These are phyloP conservation scores for Rauvolfia tetraphylla DNA, from an alignment of 257 asterid genomes.

Conservation along the genomic window DNA sequence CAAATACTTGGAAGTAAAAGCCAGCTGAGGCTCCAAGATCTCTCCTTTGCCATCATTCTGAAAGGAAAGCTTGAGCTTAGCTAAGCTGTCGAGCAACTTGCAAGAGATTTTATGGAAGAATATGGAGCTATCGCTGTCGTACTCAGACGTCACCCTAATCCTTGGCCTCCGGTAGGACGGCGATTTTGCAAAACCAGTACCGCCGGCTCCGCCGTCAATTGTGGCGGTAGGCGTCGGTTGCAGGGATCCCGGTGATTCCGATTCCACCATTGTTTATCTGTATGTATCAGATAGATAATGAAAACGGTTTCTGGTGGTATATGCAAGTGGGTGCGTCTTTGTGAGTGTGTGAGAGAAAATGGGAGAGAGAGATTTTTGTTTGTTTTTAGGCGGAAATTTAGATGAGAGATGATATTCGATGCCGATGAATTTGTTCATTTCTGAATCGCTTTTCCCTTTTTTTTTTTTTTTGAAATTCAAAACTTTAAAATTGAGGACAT, in stretches of 20 bases:
- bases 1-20: conserved; percentile 56
- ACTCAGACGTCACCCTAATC: conserved; percentile 79
- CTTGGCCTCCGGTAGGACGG: conserved; percentile 45
- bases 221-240: conserved; percentile 2
- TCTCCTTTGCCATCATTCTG: conserved; percentile 68
- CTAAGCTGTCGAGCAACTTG: conserved; percentile 64
- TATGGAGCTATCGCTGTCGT: conserved; percentile 77
- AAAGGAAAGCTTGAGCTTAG: conserved; percentile 66
- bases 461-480: background rate
- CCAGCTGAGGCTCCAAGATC: conserved; percentile 68
- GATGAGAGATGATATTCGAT: background rate
- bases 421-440: background rate
- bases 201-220: background rate
- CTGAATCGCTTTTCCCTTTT: background rate
- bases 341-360: background rate
- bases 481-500: too few species aligned
- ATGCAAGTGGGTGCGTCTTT: background rate
- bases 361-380: background rate
- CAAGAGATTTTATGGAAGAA: conserved; percentile 76
- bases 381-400: conserved; percentile 16
- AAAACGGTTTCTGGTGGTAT: background rate
- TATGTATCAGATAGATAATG: background rate
- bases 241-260: conserved; percentile 13
- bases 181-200: background rate
- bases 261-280: conserved; percentile 19